Percentiles rank a stretch among this genome's conserved stretches.
Conservation (phyloP, 805 yeast species). For the Candida chilensis region DNA sequence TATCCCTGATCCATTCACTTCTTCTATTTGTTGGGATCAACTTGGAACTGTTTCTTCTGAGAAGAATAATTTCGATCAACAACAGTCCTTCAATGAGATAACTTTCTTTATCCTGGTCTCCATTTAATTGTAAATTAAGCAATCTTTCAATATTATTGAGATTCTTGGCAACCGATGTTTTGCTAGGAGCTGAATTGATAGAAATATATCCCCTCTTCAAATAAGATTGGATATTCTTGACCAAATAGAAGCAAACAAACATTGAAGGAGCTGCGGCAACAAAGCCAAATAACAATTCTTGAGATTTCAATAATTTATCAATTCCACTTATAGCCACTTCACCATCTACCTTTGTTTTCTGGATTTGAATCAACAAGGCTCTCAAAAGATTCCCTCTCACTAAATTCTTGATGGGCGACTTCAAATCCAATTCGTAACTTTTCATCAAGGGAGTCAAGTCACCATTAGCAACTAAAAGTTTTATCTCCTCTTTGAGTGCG, state of each 20-base stretch:
- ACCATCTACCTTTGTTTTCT: conserved; percentile 93
- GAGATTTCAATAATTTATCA: conserved; percentile 81
- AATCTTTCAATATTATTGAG: conserved; percentile 55
- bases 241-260: conserved; percentile 41
- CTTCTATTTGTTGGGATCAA: conserved; percentile 41
- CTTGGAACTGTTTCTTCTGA: conserved; percentile 38
- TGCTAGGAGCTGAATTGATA: conserved; percentile 19
- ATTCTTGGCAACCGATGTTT: conserved; percentile 25
- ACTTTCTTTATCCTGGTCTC: conserved; percentile 10
- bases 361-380: conserved; percentile 82
- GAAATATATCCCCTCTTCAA: conserved; percentile 24
- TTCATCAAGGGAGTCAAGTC: conserved; percentile 74
- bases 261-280: conserved; percentile 83
- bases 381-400: conserved; percentile 67
- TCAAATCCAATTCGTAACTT: conserved; percentile 69
- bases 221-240: conserved; percentile 16
- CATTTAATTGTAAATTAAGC: conserved; percentile 16
- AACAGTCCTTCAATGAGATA: conserved; percentile 47
- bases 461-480: conserved; percentile 52
- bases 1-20: conserved; percentile 53
- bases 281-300: conserved; percentile 88
- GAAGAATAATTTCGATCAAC: conserved; percentile 54
- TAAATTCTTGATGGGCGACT: conserved; percentile 55
- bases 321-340: conserved; percentile 85
- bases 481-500: conserved; percentile 19